Conservation (phyloP, 208 protist genomes). For the Tritrichomonas musculus region DNA sequence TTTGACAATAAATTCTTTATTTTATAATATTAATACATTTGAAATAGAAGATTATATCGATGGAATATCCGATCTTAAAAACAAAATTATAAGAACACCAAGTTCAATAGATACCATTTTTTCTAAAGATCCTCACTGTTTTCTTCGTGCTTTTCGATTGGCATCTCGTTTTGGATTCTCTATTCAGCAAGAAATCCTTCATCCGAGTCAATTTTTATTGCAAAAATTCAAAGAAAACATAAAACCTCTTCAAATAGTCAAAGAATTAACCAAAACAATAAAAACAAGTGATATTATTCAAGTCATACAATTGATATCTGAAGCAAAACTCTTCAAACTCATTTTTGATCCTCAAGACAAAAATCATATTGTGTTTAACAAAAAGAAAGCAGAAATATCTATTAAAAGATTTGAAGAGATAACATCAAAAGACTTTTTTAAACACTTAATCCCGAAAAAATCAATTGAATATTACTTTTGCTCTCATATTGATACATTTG, state of each 20-base stretch:
- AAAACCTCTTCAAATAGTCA: not conserved
- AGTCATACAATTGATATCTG: not conserved
- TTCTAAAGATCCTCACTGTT: slow-evolving; percentile 54
- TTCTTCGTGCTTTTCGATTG: slow-evolving; percentile 54
- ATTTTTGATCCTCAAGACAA: not conserved
- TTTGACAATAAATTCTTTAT: slow-evolving; percentile 95
- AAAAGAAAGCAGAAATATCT: too few relatives aligned
- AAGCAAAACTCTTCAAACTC: not conserved
- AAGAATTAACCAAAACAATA: not conserved
- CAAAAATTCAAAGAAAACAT: not conserved
- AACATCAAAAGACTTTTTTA: too few relatives aligned
- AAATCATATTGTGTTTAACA: too few relatives aligned
- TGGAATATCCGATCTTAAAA: not conserved
- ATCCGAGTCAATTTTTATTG: not conserved
- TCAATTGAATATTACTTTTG: too few relatives aligned
- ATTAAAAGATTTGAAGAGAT: too few relatives aligned
- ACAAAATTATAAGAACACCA: slow-evolving; percentile 43
- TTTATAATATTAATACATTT: slow-evolving; percentile 88
- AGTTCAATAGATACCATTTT: slow-evolving; percentile 48
- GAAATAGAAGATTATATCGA: slow-evolving; percentile 25
- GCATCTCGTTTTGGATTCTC: too few relatives aligned
- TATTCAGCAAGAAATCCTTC: too few relatives aligned
- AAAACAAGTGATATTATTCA: not conserved
- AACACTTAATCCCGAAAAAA: too few relatives aligned
- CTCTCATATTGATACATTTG: too few relatives aligned